Percentiles rank a stretch among this genome's conserved stretches.
phyloP scores from a whole-genome alignment of 2,329 filamentous ascomycete genomes.

The Colletotrichum sansevieriae region DNA sequence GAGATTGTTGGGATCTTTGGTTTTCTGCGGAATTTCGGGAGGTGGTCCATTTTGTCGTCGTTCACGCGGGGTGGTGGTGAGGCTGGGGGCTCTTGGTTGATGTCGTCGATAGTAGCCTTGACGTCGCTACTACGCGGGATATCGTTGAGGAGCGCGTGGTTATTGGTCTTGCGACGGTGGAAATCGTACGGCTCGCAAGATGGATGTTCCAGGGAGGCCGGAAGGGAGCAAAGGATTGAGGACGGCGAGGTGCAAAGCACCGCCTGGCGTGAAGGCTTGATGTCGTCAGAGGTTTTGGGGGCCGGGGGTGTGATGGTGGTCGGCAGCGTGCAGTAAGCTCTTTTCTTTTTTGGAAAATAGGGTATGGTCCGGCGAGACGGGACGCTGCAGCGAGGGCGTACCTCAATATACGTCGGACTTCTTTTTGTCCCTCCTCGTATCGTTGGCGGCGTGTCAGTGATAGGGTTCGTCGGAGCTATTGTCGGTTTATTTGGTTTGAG shows the following conservation, averaged over 20 bases:
- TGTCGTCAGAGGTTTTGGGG: conserved; percentile 36
- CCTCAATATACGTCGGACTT: background rate
- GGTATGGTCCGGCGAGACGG: conserved; percentile 26
- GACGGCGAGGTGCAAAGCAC: background rate
- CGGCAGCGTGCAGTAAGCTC: conserved; percentile 31
- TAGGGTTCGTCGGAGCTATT: background rate
- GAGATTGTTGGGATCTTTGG: conserved; percentile 59
- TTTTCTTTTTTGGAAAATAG: conserved; percentile 35
- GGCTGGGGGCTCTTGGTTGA: background rate
- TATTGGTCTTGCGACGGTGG: background rate
- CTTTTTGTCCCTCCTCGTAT: background rate
- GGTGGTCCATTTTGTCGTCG: conserved; percentile 54
- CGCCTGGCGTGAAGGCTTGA: conserved; percentile 25
- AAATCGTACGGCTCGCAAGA: background rate
- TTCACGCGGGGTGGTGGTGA: background rate
- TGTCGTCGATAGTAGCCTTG: too few species aligned
- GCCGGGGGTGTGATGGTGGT: background rate
- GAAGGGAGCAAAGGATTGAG: background rate
- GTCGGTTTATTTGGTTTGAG: too few species aligned
- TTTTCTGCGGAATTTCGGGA: conserved; percentile 59
- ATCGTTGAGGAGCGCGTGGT: background rate
- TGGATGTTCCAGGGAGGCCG: background rate
- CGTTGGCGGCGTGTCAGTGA: background rate
- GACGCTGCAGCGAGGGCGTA: conserved; percentile 24
- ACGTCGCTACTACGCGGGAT: background rate